phyloP scores from a whole-genome alignment of 352 stramenopile species.

The Pythium vanterpoolii region DNA sequence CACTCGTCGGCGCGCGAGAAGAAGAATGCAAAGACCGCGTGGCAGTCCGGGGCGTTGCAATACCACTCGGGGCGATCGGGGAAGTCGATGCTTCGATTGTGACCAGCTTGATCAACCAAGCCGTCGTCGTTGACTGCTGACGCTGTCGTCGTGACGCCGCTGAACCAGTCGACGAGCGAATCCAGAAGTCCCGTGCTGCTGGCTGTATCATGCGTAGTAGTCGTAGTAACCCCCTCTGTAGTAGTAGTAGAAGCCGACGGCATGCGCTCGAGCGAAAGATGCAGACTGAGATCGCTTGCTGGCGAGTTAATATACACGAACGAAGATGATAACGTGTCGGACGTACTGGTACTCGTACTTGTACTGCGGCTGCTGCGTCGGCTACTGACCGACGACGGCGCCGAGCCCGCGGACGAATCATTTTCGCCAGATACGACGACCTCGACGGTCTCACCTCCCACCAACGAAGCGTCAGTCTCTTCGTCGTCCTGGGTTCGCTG shows the following conservation, averaged over 20 bases:
- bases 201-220: constrained; percentile 11
- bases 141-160: background rate
- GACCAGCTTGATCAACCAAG: background rate
- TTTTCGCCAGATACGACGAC: background rate
- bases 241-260: constrained; percentile 3
- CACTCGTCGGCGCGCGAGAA: constrained; percentile 57
- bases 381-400: constrained; percentile 6
- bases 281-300: constrained; percentile 13
- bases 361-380: constrained; percentile 30
- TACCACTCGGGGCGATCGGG: constrained; percentile 67
- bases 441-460: background rate
- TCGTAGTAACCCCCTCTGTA: constrained; percentile 10
- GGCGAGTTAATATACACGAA: constrained; percentile 48
- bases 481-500: constrained; percentile 3
- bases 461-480: background rate
- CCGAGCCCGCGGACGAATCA: background rate
- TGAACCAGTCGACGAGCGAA: constrained; percentile 15
- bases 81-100: constrained; percentile 29
- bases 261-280: constrained; percentile 12
- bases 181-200: constrained; percentile 9
- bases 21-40: constrained; percentile 69
- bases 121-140: background rate
- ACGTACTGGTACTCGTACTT: constrained; percentile 21
- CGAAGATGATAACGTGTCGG: constrained; percentile 39
- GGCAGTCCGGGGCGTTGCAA: constrained; percentile 58